These are phyloP conservation scores for Geranomyces variabilis DNA, from an alignment of 192 early-diverging fungal species.

Conservation along the genomic window DNA sequence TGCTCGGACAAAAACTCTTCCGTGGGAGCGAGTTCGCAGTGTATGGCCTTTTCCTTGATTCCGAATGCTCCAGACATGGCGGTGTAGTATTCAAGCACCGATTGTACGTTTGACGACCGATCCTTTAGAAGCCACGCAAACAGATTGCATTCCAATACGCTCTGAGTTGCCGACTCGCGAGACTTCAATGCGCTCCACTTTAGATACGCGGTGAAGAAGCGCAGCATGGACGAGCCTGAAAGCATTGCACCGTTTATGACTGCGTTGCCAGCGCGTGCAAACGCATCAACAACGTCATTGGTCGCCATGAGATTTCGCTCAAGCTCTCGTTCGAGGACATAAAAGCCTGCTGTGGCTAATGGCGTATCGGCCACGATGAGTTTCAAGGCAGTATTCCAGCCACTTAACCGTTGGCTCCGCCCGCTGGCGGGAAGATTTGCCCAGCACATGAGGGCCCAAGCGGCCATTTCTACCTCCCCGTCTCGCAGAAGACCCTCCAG, in stretches of 20 bases:
- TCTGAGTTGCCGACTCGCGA: neutral
- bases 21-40: neutral
- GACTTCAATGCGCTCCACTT: neutral
- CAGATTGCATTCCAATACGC: neutral
- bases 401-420: neutral
- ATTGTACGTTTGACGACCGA: neutral
- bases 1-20: neutral
- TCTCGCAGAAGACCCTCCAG: too few relatives aligned
- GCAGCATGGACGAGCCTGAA: neutral
- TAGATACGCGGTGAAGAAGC: neutral
- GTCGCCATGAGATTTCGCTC: neutral
- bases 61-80: neutral
- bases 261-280: neutral
- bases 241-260: neutral
- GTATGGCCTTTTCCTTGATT: neutral
- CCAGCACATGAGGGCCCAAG: slow-evolving; percentile 21
- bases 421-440: neutral
- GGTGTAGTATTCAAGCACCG: neutral
- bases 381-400: neutral
- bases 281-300: neutral
- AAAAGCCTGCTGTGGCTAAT: neutral
- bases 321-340: neutral
- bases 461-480: neutral
- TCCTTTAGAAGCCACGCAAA: neutral
- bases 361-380: neutral